A percentile compares a stretch with the other conserved stretches of the same genome.
Evolutionary conservation across 2,329 filamentous ascomycete genomes (phyloP).

Genomic region (Aspergillus floridensis): DNA sequence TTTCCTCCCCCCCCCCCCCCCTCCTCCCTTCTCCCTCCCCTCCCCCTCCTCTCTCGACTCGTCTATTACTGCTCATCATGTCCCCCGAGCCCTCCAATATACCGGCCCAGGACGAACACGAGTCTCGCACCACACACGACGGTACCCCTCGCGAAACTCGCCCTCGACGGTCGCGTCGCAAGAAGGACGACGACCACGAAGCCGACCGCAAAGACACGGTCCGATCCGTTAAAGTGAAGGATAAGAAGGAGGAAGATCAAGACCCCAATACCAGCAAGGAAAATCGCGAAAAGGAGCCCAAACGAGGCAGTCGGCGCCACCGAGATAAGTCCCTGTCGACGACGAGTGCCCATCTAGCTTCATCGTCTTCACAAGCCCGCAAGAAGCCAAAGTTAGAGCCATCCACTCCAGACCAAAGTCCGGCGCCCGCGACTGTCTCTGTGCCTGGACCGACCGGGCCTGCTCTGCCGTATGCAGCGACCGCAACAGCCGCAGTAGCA

Average conservation of each 20-base stretch:
- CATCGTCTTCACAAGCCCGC: conserved; percentile 36
- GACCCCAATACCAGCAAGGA: conserved; percentile 19
- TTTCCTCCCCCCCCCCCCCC: conserved; percentile 25
- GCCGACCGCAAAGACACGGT: conserved; percentile 27
- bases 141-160: conserved; percentile 27
- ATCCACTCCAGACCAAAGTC: conserved; percentile 15
- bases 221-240: conserved; percentile 22
- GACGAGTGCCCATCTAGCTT: conserved; percentile 13
- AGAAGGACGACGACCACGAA: conserved; percentile 39
- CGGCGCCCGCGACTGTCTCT: conserved; percentile 6
- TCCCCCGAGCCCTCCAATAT: conserved; percentile 32
- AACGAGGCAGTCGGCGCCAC: conserved; percentile 32
- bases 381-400: conserved; percentile 48
- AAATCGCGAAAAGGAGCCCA: conserved; percentile 21
- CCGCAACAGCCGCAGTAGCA: conserved; percentile 8
- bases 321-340: conserved; percentile 36
- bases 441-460: conserved; percentile 11
- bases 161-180: conserved; percentile 41
- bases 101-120: conserved; percentile 28
- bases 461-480: neutral
- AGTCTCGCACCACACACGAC: conserved; percentile 22
- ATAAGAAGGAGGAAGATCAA: conserved; percentile 29
- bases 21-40: neutral
- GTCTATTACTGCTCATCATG: conserved; percentile 25
- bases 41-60: neutral